phyloP scores from a whole-genome alignment of 768 basidiomycete genomes.

The Termitomyces sp. region DNA sequence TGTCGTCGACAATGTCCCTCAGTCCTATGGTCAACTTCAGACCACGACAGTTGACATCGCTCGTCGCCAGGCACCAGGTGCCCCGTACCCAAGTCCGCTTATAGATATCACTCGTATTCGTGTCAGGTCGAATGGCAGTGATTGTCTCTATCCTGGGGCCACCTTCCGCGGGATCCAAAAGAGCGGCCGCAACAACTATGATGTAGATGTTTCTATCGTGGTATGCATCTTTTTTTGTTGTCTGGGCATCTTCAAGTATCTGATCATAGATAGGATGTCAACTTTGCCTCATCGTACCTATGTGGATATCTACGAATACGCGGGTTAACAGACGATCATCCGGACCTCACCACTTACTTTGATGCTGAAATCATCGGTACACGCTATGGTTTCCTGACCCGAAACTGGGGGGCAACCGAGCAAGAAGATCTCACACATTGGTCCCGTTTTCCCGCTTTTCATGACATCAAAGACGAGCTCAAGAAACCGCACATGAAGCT shows the following conservation, averaged over 20 bases:
- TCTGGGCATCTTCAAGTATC: slow-evolving; percentile 7
- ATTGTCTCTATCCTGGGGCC: slow-evolving; percentile 86
- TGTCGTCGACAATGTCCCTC: slow-evolving; percentile 13
- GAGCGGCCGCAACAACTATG: slow-evolving; percentile 90
- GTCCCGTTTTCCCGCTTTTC: slow-evolving; percentile 89
- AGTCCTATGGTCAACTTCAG: slow-evolving; percentile 12
- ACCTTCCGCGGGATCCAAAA: slow-evolving; percentile 91
- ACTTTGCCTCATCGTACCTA: slow-evolving; percentile 80
- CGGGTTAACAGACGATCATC: slow-evolving; percentile 91
- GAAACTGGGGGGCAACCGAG: slow-evolving; percentile 88
- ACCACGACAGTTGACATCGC: slow-evolving; percentile 14
- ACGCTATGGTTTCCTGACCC: slow-evolving; percentile 87
- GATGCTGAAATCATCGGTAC: slow-evolving; percentile 94
- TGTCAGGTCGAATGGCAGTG: slow-evolving; percentile 66
- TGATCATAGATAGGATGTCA: slow-evolving; percentile 59
- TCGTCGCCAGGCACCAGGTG: slow-evolving; percentile 17
- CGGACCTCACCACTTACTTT: slow-evolving; percentile 94
- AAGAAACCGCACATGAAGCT: slow-evolving; percentile 77
- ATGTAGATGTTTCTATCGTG: slow-evolving; percentile 89
- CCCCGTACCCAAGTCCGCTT: slow-evolving; percentile 46
- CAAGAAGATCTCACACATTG: slow-evolving; percentile 93
- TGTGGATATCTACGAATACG: slow-evolving; percentile 93
- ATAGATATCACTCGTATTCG: slow-evolving; percentile 77
- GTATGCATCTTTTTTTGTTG: slow-evolving; percentile 47
- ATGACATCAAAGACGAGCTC: slow-evolving; percentile 73